Base-by-base conservation (phyloP, 768 basidiomycete genomes). In the Obba rivulosa region DNA sequence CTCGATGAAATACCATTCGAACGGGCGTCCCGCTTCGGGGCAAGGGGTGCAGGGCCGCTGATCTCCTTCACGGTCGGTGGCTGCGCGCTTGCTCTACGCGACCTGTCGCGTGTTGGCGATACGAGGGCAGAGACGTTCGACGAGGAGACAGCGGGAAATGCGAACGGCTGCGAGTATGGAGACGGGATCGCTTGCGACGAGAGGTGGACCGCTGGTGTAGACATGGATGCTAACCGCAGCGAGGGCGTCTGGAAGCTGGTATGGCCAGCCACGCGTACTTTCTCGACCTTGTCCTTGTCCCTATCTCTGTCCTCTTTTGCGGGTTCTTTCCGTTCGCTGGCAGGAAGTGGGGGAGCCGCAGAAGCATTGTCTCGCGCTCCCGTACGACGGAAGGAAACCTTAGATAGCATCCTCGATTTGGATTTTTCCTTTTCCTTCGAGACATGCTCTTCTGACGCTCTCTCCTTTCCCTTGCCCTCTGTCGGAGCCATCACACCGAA, bases 121-220 rank as follows among this genome's bases (percentile, higher is more conserved):
- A 66, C 67, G 18, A 76, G 64, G 28, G 63, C 67, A 49, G 73
- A 66, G 54, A 69, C 70, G 50, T 67, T 68, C 35, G 78, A 73
- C 17, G 77, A 71, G 21, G 79, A 74, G 42, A 74, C 72, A 17
- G 65, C 69, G 49, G 76, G 69, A 17, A 77, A 62, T 46, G 71
- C 67, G 41, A 62, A 60, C 17, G 75, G 63, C 50, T 72, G 75
- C 35, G 76, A 75, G 59, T 70, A 74, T n/a, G 76, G 72, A 31
- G 80, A 78, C 43, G 77, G 75, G 43, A 74, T 58, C 28, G 77
- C 69, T 65, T 77, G 75, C 22, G 80, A 80, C 43, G 77, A 77
- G 47, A 83, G 73, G 58, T 85, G 81, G 38, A 90, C 65, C 23
- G 81, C 75, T 45, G 87, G 87, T 18, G 85, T 86, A 48, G 87